Evolutionary conservation across 129 eudicot genomes (phyloP), one percentile per base, ranked within the genome.

Genomic region (Helianthus tuberosus): DNA sequence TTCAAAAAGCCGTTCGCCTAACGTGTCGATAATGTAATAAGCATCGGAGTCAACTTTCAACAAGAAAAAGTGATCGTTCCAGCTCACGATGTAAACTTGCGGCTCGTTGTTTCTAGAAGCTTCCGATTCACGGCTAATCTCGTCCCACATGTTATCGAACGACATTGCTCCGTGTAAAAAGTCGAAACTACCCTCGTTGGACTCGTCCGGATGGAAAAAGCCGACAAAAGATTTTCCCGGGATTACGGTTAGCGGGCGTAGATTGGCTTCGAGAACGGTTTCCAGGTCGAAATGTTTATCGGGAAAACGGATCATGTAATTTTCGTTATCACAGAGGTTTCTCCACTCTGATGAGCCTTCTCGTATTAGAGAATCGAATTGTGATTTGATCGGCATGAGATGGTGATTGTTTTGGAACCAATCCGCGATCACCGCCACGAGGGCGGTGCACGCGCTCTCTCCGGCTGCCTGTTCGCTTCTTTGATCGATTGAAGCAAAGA

Each of bases 271-370:
- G 6, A 95, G 86, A 62, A 95, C 88, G 0, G 99, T 89, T n/a
- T 95, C 99, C 2, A 95, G 81, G 75, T 95, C 99, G 58, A 91
- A 95, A 81, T 95, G 99, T 75, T 87, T 89, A 77, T 95, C 99
- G 6, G 99, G 97, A 75, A 95, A 95, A 9, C 86, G 86, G 41
- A 76, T 86, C 79, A 76, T 85, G 78, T 89, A 91, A 10, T 75
- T 67, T 55, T 91, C 92, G 29, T 91, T 87, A 60, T 91, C 92
- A 68, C 99, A 95, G 27, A 95, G 88, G 13, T 79, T 84, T 38
- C 99, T 89, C 99, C 99, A 95, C 67, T 95, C 97, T 9, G 86
- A 74, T 14, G 99, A 91, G 29, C 99, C 99, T 65, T 95, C 99
- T 80, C 96, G 57, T 32, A 95, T 95, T n/a, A 95, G 79, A 35